Evolutionary conservation across 805 yeast species (phyloP), one percentile per base, ranked within the genome.

Genomic region (Teunomyces cretensis): DNA sequence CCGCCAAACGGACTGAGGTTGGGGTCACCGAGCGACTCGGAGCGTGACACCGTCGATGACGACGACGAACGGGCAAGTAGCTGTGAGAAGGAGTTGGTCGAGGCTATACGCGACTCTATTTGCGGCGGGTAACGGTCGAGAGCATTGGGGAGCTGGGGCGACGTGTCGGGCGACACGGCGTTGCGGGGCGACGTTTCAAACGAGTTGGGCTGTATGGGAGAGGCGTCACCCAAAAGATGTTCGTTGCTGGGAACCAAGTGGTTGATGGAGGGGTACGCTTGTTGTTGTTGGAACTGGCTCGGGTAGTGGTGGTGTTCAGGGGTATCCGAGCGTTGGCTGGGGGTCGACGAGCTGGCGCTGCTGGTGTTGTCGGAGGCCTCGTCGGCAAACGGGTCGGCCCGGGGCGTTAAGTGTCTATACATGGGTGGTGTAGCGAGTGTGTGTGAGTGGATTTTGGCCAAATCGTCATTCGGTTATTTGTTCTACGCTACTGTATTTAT

Each of bases 1-100:
- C 98, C 98, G 42, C 98, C 99, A 68, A 92, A 92, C 2, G 98
- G 99, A 39, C 87, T 81, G 53, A 83, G 83, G 57, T 86, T 94
- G 16, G 66, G 56, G 16, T 83, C 38, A 1, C 38, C 38, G 3
- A 19, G 26, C 2, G 38, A 19, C 6, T 19, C 13, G 1, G 38
- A 5, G 6, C 13, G 14, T 19, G 38, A 33, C 1, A 11, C 15
- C 9, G 19, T 19, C 13, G 38, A 33, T n/a, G 38, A 33, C 6
- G 15, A 17, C 3, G 38, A 33, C 7, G 26, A 19, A 19, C 22
- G 22, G 22, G 22, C 17, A 17, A 14, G 38, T 6, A 33, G 27
- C 12, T 33, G 38, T 3, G 26, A 6, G 9, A 17, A 17, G 6
- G 38, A 33, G 9, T 32, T 16, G n/a, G 22, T 15, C 12, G 38